Evolutionary conservation across 768 basidiomycete species (phyloP).

Genomic region (Udeniomyces megalosporus): DNA sequence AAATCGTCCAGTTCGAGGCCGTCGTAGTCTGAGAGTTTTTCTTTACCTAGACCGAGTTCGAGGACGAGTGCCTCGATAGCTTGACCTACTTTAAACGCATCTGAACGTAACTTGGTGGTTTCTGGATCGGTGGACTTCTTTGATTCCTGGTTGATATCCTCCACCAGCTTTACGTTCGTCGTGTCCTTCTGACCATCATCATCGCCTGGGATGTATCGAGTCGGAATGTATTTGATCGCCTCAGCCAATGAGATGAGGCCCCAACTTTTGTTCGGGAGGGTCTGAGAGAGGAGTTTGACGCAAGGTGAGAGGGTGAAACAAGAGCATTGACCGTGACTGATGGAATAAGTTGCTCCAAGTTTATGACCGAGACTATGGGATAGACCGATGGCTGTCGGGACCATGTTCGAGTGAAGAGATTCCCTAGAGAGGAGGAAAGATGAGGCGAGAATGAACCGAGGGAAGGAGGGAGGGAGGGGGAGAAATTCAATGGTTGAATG

Average conservation of each 20-base stretch:
- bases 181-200: neutral
- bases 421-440: constrained; percentile 27
- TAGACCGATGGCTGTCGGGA: constrained; percentile 40
- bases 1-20: constrained; percentile 47
- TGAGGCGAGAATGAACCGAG: constrained; percentile 29
- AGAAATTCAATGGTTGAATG: constrained; percentile 31
- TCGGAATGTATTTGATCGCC: constrained; percentile 7
- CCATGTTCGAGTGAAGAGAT: constrained; percentile 27
- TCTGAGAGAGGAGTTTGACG: constrained; percentile 10
- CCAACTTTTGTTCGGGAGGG: neutral
- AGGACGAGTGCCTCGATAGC: constrained; percentile 28
- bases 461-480: neutral
- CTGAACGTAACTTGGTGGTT: neutral
- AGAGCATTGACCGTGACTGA: constrained; percentile 73
- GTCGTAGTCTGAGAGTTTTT: constrained; percentile 44
- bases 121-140: neutral
- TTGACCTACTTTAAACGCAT: neutral
- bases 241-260: constrained; percentile 9
- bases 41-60: constrained; percentile 40
- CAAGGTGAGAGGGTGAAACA: constrained; percentile 19
- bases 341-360: constrained; percentile 36
- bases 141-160: too few relatives aligned
- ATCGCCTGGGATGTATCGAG: neutral
- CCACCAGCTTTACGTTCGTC: too few relatives aligned
- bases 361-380: constrained; percentile 44